These are phyloP conservation scores for Cystofilobasidium macerans DNA, from an alignment of 768 basidiomycete species.

Conservation along the genomic window DNA sequence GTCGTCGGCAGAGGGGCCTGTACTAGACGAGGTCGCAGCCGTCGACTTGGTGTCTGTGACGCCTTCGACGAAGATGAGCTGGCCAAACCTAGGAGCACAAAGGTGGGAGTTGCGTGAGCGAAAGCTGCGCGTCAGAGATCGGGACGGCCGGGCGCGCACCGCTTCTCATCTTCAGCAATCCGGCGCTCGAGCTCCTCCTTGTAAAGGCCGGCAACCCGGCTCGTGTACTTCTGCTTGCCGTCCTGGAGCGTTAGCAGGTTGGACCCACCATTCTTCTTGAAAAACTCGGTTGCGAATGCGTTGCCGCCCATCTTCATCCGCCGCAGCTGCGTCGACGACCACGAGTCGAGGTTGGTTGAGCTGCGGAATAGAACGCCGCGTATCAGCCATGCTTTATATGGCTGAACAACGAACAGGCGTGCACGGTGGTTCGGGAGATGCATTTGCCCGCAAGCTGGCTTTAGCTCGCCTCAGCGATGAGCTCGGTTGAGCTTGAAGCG, in stretches of 20 bases:
- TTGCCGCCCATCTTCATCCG: constrained; percentile 97
- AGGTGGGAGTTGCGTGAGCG: background rate
- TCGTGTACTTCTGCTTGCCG: constrained; percentile 79
- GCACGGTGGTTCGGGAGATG: too few species aligned
- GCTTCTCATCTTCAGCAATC: constrained; percentile 60
- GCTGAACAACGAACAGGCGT: too few species aligned
- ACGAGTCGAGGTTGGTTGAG: constrained; percentile 90
- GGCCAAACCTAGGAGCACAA: constrained; percentile 51
- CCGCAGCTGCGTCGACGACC: constrained; percentile 81
- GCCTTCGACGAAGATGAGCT: constrained; percentile 71
- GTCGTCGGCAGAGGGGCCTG: constrained; percentile 59
- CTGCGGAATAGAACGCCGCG: constrained; percentile 40
- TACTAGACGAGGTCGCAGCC: constrained; percentile 37
- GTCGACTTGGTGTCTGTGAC: constrained; percentile 42
- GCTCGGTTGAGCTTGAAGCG: background rate
- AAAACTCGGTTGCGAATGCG: constrained; percentile 71
- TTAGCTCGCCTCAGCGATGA: too few species aligned
- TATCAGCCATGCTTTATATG: constrained; percentile 2
- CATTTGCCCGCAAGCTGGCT: too few species aligned
- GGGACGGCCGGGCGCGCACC: constrained; percentile 40
- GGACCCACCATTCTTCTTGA: constrained; percentile 71
- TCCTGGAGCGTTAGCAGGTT: constrained; percentile 60
- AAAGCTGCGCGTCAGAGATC: background rate
- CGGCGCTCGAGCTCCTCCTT: constrained; percentile 77
- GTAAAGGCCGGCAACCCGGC: constrained; percentile 72